phyloP scores from a whole-genome alignment of 495 filamentous ascomycete genomes.

The Trypethelium eluteriae region DNA sequence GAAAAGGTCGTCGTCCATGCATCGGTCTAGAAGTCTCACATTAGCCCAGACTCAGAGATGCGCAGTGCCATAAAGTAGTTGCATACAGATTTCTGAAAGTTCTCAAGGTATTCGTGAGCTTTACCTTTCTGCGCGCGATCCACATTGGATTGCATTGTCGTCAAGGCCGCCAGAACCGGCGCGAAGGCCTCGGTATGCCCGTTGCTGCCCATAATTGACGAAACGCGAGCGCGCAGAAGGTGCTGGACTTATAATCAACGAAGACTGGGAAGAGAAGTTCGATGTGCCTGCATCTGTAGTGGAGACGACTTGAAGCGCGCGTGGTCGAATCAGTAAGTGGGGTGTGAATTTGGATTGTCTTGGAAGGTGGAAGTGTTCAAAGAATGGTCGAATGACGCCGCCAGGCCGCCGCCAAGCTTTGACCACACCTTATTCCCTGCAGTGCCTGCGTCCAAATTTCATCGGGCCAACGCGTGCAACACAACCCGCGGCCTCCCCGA shows the following conservation, averaged over 20 bases:
- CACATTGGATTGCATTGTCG: slow-evolving; percentile 75
- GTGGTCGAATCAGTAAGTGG: not conserved
- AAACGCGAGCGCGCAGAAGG: slow-evolving; percentile 20
- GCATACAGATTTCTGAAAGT: slow-evolving; percentile 95
- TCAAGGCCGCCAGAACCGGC: slow-evolving; percentile 77
- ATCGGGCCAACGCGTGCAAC: not conserved
- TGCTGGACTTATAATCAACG: not conserved
- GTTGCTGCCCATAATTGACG: slow-evolving; percentile 61
- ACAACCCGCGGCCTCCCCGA: not conserved
- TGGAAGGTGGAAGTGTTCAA: not conserved
- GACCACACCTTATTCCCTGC: not conserved
- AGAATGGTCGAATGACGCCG: not conserved
- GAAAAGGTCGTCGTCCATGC: slow-evolving; percentile 84
- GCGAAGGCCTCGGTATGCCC: slow-evolving; percentile 57
- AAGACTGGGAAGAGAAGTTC: not conserved
- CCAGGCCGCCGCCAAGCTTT: not conserved
- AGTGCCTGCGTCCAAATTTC: not conserved
- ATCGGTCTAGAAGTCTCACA: slow-evolving; percentile 50
- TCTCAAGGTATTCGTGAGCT: slow-evolving; percentile 83
- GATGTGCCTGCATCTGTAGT: not conserved
- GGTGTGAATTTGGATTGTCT: not conserved
- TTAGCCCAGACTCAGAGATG: slow-evolving; percentile 11
- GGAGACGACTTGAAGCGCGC: not conserved
- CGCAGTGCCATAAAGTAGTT: too few relatives aligned
- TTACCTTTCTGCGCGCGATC: slow-evolving; percentile 75